These are phyloP conservation scores for Melastoma candidum DNA, from an alignment of 441 rosid genomes.

Conservation along the genomic window DNA sequence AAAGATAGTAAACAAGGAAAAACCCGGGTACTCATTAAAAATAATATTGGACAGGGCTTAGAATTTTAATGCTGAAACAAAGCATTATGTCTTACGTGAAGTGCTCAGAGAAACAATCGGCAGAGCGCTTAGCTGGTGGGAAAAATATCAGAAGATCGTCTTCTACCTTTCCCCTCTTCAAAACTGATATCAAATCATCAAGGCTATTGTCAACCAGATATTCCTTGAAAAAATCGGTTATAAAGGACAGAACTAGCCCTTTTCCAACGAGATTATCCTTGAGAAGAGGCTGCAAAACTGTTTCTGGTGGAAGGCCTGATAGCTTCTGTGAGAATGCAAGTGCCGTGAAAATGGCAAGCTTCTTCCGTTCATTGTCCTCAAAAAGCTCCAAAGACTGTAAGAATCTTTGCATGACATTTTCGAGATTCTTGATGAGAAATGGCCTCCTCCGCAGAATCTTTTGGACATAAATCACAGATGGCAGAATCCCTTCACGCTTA, in stretches of 20 bases:
- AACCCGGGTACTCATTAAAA: neutral
- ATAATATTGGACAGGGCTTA: neutral
- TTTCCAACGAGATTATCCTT: conserved; percentile 96
- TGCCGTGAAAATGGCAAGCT: conserved; percentile 93
- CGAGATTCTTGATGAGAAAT: conserved; percentile 92
- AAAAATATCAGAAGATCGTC: conserved; percentile 78
- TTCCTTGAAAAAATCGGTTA: conserved; percentile 93
- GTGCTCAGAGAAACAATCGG: conserved; percentile 91
- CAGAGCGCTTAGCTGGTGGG: conserved; percentile 77
- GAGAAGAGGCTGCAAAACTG: conserved; percentile 92
- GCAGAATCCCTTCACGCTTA: conserved; percentile 64
- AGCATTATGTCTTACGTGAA: conserved; percentile 57
- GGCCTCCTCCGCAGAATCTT: conserved; percentile 85
- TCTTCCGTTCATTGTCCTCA: conserved; percentile 96
- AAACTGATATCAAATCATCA: conserved; percentile 82
- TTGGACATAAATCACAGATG: conserved; percentile 82
- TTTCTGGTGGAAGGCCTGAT: conserved; percentile 94
- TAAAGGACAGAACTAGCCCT: conserved; percentile 92
- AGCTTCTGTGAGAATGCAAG: conserved; percentile 97
- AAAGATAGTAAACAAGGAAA: neutral
- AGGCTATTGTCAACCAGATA: conserved; percentile 92
- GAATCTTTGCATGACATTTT: conserved; percentile 89
- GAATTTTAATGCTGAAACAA: neutral
- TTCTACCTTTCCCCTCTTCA: conserved; percentile 94
- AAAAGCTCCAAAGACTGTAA: conserved; percentile 94